phyloP scores from a whole-genome alignment of 768 basidiomycete genomes.

The Lactarius sp. region DNA sequence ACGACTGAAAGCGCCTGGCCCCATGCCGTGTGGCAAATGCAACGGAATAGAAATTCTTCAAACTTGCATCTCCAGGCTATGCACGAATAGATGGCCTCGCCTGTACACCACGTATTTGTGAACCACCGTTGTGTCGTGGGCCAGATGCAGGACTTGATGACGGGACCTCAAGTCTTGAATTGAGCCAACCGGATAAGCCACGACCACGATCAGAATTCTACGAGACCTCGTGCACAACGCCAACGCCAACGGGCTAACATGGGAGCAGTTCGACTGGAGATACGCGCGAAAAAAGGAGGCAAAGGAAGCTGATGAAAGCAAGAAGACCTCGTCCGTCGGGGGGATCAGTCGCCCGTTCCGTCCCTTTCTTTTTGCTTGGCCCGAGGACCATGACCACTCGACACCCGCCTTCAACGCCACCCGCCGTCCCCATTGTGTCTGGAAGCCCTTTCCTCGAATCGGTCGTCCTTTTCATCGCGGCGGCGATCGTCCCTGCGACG shows the following conservation, averaged over 20 bases:
- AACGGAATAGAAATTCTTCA: constrained; percentile 7
- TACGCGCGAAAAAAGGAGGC: constrained; percentile 23
- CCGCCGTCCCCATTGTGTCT: constrained; percentile 76
- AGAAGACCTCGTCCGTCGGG: constrained; percentile 25
- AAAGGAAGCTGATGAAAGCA: constrained; percentile 26
- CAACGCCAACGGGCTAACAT: constrained; percentile 27
- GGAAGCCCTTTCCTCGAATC: constrained; percentile 65
- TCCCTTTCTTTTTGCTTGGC: constrained; percentile 23
- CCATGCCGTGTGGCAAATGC: background rate
- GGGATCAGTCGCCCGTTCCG: constrained; percentile 25
- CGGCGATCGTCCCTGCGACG: constrained; percentile 79
- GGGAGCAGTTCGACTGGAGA: constrained; percentile 25
- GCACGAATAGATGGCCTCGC: constrained; percentile 10
- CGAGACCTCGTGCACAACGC: constrained; percentile 26
- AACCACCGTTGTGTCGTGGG: constrained; percentile 6
- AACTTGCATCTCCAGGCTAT: constrained; percentile 10
- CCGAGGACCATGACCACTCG: constrained; percentile 22
- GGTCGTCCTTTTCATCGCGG: constrained; percentile 81
- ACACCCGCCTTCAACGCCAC: constrained; percentile 57
- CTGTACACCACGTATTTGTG: constrained; percentile 4
- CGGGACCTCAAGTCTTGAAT: constrained; percentile 21
- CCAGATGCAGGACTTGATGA: constrained; percentile 18
- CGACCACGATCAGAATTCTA: constrained; percentile 26
- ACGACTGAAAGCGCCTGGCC: constrained; percentile 4
- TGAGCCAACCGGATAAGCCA: constrained; percentile 24